Base-by-base conservation (phyloP, 192 early-diverging fungal species). In the Haplosporangium gracile region DNA sequence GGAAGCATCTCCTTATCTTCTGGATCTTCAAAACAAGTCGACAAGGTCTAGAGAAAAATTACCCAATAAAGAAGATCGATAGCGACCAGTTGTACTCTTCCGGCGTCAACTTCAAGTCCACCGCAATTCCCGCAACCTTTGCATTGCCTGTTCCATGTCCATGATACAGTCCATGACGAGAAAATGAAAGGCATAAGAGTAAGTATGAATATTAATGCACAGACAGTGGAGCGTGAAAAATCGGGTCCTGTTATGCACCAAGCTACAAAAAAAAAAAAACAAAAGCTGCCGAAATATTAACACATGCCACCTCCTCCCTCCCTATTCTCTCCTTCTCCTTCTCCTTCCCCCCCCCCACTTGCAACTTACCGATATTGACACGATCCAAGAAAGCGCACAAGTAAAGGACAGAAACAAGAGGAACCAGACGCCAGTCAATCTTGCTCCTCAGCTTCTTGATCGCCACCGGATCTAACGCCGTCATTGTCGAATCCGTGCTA, bases 321-420 rank as follows among this genome's bases (percentile, higher is more conserved):
- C n/a, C n/a, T 11, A 10, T 26, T 36, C 36, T 36, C 36, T 2
- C 6, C 2, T 26, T 36, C 36, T 36, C 36, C 36, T 24, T 5
- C 22, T 57, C 24, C 20, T 6, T 57, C 1, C 1, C 55, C 60
- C 78, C 72, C 39, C 55, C 60, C 78, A 63, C 39, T 13, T 47
- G 43, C 43, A 15, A 36, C 76, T 74, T 87, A 87, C 90, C 89
- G 57, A 95, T 95, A 82, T 95, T 95, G 42, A 93, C 92, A 40
- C 95, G 93, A 74, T 96, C 95, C 32, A 96, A 89, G 68, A 93
- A 91, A 43, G 89, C 89, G 68, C 92, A 94, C n/a, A 96, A 86
- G 68, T 96, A 95, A 6, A 95, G 88, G 13, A 95, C 38, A 36
- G 90, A 88, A 6, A 94, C 87, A 38, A 94, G 88, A 4, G 95